Evolutionary conservation across 2,329 filamentous ascomycete genomes (phyloP).

Genomic region (Aspergillus sp.): DNA sequence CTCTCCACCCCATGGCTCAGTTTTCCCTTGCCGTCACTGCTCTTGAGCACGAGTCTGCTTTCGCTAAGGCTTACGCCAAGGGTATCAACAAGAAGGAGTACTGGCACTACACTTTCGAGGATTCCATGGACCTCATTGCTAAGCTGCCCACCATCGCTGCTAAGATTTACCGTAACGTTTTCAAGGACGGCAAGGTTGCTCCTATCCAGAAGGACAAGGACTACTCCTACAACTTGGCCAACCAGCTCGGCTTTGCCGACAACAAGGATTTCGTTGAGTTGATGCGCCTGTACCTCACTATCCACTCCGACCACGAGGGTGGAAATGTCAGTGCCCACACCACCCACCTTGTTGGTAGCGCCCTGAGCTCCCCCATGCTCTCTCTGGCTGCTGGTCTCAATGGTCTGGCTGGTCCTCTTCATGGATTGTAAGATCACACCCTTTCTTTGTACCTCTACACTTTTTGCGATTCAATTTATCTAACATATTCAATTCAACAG

Average conservation of each 20-base stretch:
- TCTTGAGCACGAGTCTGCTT: slow-evolving; percentile 96
- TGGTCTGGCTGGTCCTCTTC: slow-evolving; percentile 95
- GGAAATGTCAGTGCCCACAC: slow-evolving; percentile 98
- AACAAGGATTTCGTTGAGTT: slow-evolving; percentile 98
- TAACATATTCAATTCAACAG: slow-evolving; percentile 28
- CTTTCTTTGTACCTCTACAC: too few relatives aligned
- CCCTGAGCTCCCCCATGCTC: slow-evolving; percentile 95
- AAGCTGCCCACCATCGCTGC: slow-evolving; percentile 98
- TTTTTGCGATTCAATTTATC: background rate
- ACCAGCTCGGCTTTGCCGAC: slow-evolving; percentile 94
- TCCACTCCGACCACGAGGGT: slow-evolving; percentile 99
- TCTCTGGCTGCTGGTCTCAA: slow-evolving; percentile 96
- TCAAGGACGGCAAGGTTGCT: slow-evolving; percentile 99
- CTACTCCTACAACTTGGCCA: slow-evolving; percentile 98
- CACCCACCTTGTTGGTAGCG: slow-evolving; percentile 94
- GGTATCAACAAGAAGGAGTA: slow-evolving; percentile 99
- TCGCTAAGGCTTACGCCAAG: slow-evolving; percentile 98
- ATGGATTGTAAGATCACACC: slow-evolving; percentile 66
- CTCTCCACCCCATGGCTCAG: slow-evolving; percentile 99
- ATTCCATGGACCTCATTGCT: slow-evolving; percentile 99
- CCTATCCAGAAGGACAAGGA: slow-evolving; percentile 98
- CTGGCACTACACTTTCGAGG: slow-evolving; percentile 99
- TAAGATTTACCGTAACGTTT: slow-evolving; percentile 99
- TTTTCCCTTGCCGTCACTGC: slow-evolving; percentile 97
- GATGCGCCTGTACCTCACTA: slow-evolving; percentile 98